A percentile compares a stretch with the other conserved stretches of the same genome.
Evolutionary conservation across 352 stramenopile genomes (phyloP).

Genomic region (Poterioochromonas sp.): DNA sequence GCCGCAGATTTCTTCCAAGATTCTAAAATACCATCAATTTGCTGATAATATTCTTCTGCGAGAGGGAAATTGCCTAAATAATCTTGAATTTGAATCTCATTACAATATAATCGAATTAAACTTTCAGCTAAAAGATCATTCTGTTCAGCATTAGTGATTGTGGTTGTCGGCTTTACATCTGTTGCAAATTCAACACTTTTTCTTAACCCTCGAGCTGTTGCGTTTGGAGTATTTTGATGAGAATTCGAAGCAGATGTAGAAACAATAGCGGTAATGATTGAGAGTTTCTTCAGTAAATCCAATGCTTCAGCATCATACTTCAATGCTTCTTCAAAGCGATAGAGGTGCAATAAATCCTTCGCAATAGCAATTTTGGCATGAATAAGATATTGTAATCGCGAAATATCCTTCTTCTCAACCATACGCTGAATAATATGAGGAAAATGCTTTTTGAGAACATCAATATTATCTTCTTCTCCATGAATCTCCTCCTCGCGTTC

Average conservation of each 20-base stretch:
- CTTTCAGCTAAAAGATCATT: neutral
- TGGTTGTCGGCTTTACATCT: neutral
- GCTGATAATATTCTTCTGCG: neutral
- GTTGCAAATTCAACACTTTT: neutral
- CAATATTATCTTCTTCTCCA: neutral
- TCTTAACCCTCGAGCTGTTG: neutral
- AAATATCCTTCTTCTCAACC: neutral
- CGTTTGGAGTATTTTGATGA: neutral
- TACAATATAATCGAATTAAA: neutral
- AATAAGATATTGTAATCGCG: neutral
- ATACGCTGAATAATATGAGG: neutral
- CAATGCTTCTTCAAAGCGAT: constrained; percentile 11
- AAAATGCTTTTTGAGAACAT: neutral
- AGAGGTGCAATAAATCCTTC: neutral
- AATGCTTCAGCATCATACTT: neutral
- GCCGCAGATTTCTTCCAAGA: neutral
- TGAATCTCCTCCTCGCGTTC: too few species aligned
- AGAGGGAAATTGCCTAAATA: neutral
- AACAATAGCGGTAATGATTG: neutral
- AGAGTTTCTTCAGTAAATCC: neutral
- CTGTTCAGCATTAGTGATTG: neutral
- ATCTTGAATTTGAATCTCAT: neutral
- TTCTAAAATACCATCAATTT: neutral
- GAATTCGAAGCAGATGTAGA: neutral
- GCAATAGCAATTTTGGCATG: neutral